Conservation (phyloP, 2,329 filamentous ascomycete species). For the Leptographium flavum region DNA sequence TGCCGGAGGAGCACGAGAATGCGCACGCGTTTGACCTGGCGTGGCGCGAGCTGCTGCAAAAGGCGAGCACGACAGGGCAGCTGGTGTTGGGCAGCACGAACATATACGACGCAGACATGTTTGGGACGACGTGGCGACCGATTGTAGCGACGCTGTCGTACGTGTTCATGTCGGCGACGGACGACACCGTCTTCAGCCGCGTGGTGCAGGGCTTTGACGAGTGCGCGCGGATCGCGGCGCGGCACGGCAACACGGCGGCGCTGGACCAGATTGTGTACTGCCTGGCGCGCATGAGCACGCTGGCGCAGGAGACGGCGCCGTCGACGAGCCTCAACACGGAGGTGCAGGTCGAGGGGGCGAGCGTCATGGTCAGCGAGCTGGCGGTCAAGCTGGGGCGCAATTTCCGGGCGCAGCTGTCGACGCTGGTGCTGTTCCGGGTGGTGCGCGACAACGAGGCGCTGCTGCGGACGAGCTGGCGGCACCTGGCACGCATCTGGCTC, state of each 20-base stretch:
- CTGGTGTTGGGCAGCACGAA: slow-evolving; percentile 78
- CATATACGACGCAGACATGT: slow-evolving; percentile 95
- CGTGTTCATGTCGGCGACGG: slow-evolving; percentile 96
- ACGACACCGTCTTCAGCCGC: slow-evolving; percentile 86
- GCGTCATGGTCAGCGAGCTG: slow-evolving; percentile 96
- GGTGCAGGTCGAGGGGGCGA: slow-evolving; percentile 80
- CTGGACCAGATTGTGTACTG: slow-evolving; percentile 89
- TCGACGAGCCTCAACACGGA: slow-evolving; percentile 90
- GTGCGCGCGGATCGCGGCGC: slow-evolving; percentile 81
- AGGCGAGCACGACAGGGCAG: slow-evolving; percentile 61
- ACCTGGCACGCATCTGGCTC: slow-evolving; percentile 83
- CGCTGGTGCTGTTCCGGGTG: slow-evolving; percentile 87
- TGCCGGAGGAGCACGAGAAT: slow-evolving; percentile 95
- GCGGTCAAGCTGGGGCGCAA: slow-evolving; percentile 91
- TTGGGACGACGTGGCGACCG: slow-evolving; percentile 86
- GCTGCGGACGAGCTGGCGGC: slow-evolving; percentile 62
- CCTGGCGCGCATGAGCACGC: slow-evolving; percentile 76
- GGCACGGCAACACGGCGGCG: slow-evolving; percentile 69
- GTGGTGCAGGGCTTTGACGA: slow-evolving; percentile 93
- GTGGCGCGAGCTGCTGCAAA: slow-evolving; percentile 86
- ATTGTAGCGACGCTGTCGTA: slow-evolving; percentile 92
- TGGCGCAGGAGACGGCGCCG: slow-evolving; percentile 49
- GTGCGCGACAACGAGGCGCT: slow-evolving; percentile 71
- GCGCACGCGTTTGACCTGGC: slow-evolving; percentile 94
- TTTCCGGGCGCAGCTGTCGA: slow-evolving; percentile 85